A percentile compares a stretch with the other conserved stretches of the same genome.
Conservation (phyloP, 2,329 filamentous ascomycete genomes). For the Parastagonospora nodorum region DNA sequence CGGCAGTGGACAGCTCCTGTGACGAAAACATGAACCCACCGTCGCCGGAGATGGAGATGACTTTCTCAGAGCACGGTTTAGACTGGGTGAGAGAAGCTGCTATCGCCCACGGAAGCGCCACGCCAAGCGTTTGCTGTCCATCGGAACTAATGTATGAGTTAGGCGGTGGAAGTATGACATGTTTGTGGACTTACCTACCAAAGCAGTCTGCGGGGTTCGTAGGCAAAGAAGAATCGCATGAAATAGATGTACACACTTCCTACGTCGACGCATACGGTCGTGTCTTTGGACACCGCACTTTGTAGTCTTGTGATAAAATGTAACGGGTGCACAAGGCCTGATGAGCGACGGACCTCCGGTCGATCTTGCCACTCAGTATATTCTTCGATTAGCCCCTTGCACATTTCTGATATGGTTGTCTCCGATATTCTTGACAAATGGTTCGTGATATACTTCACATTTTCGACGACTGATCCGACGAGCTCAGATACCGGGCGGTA, state of each 20-base stretch:
- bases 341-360: background rate
- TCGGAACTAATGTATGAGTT: background rate
- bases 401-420: background rate
- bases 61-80: background rate
- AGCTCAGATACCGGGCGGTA: background rate
- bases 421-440: background rate
- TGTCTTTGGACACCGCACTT: background rate
- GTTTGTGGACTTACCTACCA: no score
- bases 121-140: background rate
- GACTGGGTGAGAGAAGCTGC: background rate
- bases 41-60: background rate
- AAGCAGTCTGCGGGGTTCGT: background rate
- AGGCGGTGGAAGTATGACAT: no score
- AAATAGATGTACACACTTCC: background rate
- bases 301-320: background rate
- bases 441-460: background rate
- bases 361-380: background rate
- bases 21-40: background rate
- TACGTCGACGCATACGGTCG: background rate
- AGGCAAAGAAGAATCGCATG: background rate
- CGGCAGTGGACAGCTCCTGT: background rate
- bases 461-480: background rate
- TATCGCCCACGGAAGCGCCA: background rate
- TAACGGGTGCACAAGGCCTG: background rate
- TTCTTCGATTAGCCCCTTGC: background rate